These are phyloP conservation scores for Aplosporella prunicola DNA, from an alignment of 2,329 filamentous ascomycete species.

Conservation along the genomic window DNA sequence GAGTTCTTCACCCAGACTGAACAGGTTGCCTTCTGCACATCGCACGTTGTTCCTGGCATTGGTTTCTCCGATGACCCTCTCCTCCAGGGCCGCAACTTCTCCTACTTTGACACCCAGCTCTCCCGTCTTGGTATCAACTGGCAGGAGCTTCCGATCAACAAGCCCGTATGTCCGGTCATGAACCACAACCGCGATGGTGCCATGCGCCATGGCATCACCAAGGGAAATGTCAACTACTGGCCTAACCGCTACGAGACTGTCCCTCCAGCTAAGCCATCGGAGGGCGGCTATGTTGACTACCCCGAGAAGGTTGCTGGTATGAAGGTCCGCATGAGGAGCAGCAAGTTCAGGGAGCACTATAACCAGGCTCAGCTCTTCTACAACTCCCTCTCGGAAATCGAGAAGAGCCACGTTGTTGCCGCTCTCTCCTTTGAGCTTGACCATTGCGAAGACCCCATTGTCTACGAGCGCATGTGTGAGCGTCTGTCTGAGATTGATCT, in stretches of 20 bases:
- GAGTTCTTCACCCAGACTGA: constrained; percentile 78
- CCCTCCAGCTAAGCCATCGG: constrained; percentile 51
- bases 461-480: constrained; percentile 61
- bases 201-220: constrained; percentile 62
- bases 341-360: constrained; percentile 70
- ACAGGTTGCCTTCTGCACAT: constrained; percentile 74
- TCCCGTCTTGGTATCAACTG: constrained; percentile 64
- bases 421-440: constrained; percentile 65
- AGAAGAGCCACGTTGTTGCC: constrained; percentile 53
- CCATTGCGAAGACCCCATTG: constrained; percentile 69
- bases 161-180: constrained; percentile 64
- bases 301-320: constrained; percentile 57
- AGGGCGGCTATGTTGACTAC: constrained; percentile 63
- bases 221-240: constrained; percentile 70
- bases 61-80: constrained; percentile 70
- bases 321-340: constrained; percentile 58
- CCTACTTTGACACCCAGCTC: constrained; percentile 59
- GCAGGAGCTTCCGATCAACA: constrained; percentile 69
- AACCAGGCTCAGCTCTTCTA: constrained; percentile 75
- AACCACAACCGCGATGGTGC: constrained; percentile 69
- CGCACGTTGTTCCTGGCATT: constrained; percentile 69
- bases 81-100: constrained; percentile 62
- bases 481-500: constrained; percentile 66
- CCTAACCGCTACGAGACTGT: constrained; percentile 59
- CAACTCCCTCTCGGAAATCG: constrained; percentile 60